Base-by-base conservation (phyloP, 1,284 basidiomycete genomes). In the Schizophyllum commune region DNA sequence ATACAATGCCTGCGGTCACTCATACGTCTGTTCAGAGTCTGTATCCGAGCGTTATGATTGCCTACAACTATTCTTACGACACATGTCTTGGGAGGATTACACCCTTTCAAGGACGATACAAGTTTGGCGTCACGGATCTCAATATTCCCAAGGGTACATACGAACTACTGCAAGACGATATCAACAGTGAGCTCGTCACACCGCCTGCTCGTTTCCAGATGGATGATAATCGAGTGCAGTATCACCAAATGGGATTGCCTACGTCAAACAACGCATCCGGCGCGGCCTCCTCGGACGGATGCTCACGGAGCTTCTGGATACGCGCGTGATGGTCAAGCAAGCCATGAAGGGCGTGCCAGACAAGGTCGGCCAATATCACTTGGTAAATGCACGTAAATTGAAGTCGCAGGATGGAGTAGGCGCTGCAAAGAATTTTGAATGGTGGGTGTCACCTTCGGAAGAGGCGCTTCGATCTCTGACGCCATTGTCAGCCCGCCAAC, bases 31-130 rank as follows among this genome's bases (percentile, higher is more conserved):
- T 62, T 53, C 61, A 98, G 71, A 94, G 90, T 1, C 81, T 99
- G 32, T 98, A 99, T 71, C 96, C 97, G 0, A 96, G 93, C 0
- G 82, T 98, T 68, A 98, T 98, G 95, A 97, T 99, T 67, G 96
- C 95, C 5, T 96, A 98, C 77, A 98, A 98, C 72, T 94, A 95
- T 72, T 97, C 94, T 70, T 98, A 93, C 72, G 96, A 95, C 51
- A 98, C 96, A 3, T 98, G 95, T 73, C 79, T 99, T n/a, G 96
- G 96, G 2, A 84, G 95, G 5, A 81, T 94, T 27, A 80, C 82
- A 19, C 81, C 88, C 39, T 98, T 96, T 74, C 89, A 94, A 70
- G 94, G 91, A 5, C 83, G 83, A 17, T 89, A 91, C 74, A 97
- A 97, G 73, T 85, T 98, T 63, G 96, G 96, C 0, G 85, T 91